phyloP scores from a whole-genome alignment of 2,329 filamentous ascomycete genomes.

The Cladosporium sp. region DNA sequence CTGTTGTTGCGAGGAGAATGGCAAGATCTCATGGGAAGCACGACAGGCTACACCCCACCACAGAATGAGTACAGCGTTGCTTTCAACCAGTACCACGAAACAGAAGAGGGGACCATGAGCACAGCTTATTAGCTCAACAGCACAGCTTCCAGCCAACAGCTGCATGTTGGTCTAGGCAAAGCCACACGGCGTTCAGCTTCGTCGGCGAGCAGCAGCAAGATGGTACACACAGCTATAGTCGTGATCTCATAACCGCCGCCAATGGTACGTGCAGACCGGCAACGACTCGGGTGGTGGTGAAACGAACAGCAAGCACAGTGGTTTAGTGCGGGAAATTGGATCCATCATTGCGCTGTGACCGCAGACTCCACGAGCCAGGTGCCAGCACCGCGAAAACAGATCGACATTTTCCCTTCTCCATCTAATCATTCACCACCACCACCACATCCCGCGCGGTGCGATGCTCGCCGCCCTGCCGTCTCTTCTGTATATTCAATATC shows the following conservation, averaged over 20 bases:
- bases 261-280: not conserved
- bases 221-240: not conserved
- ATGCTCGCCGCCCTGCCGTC: not conserved
- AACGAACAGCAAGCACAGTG: not conserved
- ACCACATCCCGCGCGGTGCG: not conserved
- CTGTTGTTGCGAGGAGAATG: not conserved
- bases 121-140: not conserved
- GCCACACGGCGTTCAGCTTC: not conserved
- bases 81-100: not conserved
- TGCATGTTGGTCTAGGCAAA: not conserved
- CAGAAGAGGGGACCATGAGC: not conserved
- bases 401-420: slow-evolving; percentile 6
- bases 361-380: not conserved
- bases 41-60: not conserved
- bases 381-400: slow-evolving; percentile 12
- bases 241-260: slow-evolving; percentile 6
- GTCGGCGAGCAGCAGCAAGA: not conserved
- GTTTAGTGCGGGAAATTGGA: not conserved
- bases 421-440: slow-evolving; percentile 6
- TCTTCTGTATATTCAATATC: slow-evolving; percentile 7
- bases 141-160: too few species aligned
- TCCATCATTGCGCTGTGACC: slow-evolving; percentile 6
- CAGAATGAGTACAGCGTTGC: not conserved
- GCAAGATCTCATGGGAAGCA: not conserved
- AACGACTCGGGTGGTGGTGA: not conserved